phyloP scores from a whole-genome alignment of 1,139 yeast species.

The Scheffersomyces cryptocercus region DNA sequence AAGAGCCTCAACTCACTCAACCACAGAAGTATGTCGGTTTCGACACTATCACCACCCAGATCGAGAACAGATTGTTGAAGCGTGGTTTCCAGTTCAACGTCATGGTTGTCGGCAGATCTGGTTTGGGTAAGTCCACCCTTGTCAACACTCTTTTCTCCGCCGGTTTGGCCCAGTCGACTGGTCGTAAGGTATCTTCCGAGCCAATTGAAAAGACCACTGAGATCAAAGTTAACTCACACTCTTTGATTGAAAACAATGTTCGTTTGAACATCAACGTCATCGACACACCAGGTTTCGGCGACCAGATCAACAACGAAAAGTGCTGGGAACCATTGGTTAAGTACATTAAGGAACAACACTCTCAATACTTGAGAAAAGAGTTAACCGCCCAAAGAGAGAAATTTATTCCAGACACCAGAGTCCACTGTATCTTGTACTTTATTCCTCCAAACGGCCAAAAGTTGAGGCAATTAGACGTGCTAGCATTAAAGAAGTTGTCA shows the following conservation, averaged over 20 bases:
- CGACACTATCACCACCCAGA: constrained; percentile 93
- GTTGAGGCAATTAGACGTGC: constrained; percentile 77
- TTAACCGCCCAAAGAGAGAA: constrained; percentile 94
- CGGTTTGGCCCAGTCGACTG: constrained; percentile 70
- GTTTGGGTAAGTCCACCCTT: constrained; percentile 90
- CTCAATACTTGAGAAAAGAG: constrained; percentile 89
- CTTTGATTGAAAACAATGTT: constrained; percentile 80
- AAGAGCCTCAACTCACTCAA: constrained; percentile 21
- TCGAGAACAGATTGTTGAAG: constrained; percentile 86
- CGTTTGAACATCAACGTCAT: constrained; percentile 81
- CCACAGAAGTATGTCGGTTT: constrained; percentile 80
- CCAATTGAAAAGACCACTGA: constrained; percentile 89
- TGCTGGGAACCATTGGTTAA: constrained; percentile 97
- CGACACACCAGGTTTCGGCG: constrained; percentile 98
- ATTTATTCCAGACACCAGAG: constrained; percentile 84
- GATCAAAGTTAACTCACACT: constrained; percentile 71
- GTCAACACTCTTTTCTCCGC: constrained; percentile 88
- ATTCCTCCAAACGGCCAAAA: constrained; percentile 86
- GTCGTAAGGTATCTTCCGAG: constrained; percentile 64
- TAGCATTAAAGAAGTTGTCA: constrained; percentile 78
- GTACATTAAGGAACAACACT: constrained; percentile 95
- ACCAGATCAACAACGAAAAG: constrained; percentile 91
- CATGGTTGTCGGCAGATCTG: constrained; percentile 94
- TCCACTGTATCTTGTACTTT: constrained; percentile 90
- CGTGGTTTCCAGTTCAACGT: constrained; percentile 93